Evolutionary conservation across 2,329 filamentous ascomycete genomes (phyloP).

Genomic region (Colletotrichum sp.): DNA sequence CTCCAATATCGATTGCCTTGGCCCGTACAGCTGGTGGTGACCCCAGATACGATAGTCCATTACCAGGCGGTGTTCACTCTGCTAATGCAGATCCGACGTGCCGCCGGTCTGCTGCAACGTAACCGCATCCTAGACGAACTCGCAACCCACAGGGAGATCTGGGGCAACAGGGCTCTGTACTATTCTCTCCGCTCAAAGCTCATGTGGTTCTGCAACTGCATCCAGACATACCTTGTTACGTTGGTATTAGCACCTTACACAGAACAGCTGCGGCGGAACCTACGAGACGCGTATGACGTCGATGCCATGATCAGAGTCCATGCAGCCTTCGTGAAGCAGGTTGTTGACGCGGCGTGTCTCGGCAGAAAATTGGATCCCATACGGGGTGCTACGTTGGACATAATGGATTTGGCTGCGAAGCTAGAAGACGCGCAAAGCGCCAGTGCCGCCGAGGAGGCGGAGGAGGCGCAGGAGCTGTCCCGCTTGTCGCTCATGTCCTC

Average conservation of each 20-base stretch:
- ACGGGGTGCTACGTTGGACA: constrained; percentile 72
- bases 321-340: constrained; percentile 62
- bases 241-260: constrained; percentile 71
- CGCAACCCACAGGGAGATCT: constrained; percentile 38
- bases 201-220: constrained; percentile 76
- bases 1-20: constrained; percentile 73
- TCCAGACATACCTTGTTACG: constrained; percentile 79
- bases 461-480: constrained; percentile 43
- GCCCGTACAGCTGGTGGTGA: constrained; percentile 75
- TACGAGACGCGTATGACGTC: constrained; percentile 71
- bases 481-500: constrained; percentile 41
- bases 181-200: constrained; percentile 71
- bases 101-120: constrained; percentile 69
- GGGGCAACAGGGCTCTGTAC: constrained; percentile 53
- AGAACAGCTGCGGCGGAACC: constrained; percentile 57
- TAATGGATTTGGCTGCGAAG: constrained; percentile 76
- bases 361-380: constrained; percentile 73
- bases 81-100: constrained; percentile 78
- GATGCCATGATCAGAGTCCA: constrained; percentile 82
- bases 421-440: constrained; percentile 65
- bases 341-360: constrained; percentile 74
- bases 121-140: constrained; percentile 49
- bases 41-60: constrained; percentile 62
- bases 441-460: constrained; percentile 40
- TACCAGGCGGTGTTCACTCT: constrained; percentile 80